Conservation (phyloP, 31 red algal genomes). For the Porphyra umbilicalis region DNA sequence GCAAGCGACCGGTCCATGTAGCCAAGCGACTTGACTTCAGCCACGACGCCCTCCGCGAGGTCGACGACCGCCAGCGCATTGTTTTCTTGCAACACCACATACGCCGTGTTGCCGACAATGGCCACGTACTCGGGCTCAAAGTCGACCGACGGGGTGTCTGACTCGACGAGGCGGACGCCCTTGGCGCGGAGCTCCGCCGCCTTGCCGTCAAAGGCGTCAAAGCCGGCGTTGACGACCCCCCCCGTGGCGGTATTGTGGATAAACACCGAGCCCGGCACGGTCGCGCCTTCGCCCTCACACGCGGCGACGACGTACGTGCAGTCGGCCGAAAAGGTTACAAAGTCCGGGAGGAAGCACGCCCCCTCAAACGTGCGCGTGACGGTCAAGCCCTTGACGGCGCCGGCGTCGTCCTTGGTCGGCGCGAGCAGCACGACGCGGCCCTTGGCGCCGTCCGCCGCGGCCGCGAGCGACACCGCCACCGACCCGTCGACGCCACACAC, state of each 20-base stretch:
- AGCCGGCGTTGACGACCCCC: constrained; percentile 35
- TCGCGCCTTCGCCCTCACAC: constrained; percentile 57
- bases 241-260: not conserved
- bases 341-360: constrained; percentile 38
- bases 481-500: not conserved
- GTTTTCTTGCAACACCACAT: constrained; percentile 60
- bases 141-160: constrained; percentile 30
- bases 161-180: constrained; percentile 57
- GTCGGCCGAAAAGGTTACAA: constrained; percentile 35
- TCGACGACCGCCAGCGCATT: constrained; percentile 80
- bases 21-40: constrained; percentile 59
- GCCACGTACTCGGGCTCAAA: constrained; percentile 63
- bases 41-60: constrained; percentile 26
- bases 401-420: not conserved
- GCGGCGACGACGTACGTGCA: constrained; percentile 54
- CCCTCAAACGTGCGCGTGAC: constrained; percentile 10
- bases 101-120: constrained; percentile 36
- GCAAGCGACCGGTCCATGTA: constrained; percentile 35
- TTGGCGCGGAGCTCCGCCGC: constrained; percentile 9
- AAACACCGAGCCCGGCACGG: constrained; percentile 30
- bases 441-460: not conserved
- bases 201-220: constrained; percentile 28
- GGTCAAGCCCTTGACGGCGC: not conserved
- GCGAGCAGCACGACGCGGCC: not conserved
- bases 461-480: not conserved